A percentile compares a stretch with the other conserved stretches of the same genome.
These are phyloP conservation scores for Sextonia rubra DNA, from an alignment of 164 flowering plant genomes.

Conservation along the genomic window DNA sequence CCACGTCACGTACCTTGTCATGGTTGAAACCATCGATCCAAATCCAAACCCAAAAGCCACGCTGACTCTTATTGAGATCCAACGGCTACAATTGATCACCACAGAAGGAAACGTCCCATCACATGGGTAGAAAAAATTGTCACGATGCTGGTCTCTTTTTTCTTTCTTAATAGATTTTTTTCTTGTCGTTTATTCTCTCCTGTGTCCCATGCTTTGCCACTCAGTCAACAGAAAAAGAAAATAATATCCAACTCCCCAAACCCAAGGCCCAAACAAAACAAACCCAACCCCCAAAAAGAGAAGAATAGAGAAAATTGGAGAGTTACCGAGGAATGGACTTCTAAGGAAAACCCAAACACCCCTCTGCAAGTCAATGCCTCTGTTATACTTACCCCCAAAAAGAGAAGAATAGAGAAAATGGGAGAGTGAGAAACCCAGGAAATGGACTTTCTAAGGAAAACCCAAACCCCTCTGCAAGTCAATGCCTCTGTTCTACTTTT, in stretches of 20 bases:
- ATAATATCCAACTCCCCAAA: no score
- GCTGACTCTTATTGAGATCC: neutral
- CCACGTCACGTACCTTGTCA: no score
- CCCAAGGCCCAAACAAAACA: no score
- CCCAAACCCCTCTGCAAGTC: neutral
- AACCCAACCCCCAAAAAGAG: no score
- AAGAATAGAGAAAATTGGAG: neutral
- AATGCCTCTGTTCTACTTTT: neutral
- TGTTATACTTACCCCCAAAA: neutral
- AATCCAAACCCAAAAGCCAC: no score
- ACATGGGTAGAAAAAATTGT: neutral
- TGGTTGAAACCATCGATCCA: no score
- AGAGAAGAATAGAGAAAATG: neutral
- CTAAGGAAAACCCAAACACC: neutral
- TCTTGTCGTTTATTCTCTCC: no score
- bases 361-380: constrained; percentile 1
- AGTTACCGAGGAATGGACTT: neutral
- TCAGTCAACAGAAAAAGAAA: neutral
- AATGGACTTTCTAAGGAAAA: neutral
- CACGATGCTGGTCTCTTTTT: neutral
- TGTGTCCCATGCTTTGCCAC: neutral
- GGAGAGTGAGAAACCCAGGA: neutral
- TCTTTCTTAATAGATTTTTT: neutral
- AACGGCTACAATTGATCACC: neutral
- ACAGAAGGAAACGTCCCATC: neutral